Conservation (phyloP, 768 basidiomycete genomes). For the Mycena epipterygia region DNA sequence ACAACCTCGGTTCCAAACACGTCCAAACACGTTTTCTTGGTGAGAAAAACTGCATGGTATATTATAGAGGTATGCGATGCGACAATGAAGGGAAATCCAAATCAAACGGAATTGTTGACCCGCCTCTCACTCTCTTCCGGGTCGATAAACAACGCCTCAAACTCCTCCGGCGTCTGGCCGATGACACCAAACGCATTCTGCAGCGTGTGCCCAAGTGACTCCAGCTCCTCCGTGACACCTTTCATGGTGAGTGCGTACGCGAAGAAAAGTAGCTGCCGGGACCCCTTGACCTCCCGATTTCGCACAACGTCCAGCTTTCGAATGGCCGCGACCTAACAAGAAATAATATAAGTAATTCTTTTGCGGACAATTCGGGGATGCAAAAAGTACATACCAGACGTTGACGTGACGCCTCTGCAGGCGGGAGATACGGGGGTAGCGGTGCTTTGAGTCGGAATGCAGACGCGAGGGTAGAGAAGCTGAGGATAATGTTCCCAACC, state of each 20-base stretch:
- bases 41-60: no score
- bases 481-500: conserved; percentile 95
- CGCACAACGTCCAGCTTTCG: conserved; percentile 90
- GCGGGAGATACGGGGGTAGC: conserved; percentile 96
- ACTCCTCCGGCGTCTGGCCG: conserved; percentile 84
- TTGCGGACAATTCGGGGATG: neutral
- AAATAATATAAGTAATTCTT: neutral
- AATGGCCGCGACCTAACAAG: conserved; percentile 81
- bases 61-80: conserved; percentile 24
- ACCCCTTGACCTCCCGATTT: conserved; percentile 83
- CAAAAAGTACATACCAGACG: conserved; percentile 68
- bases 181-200: conserved; percentile 96
- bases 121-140: conserved; percentile 40
- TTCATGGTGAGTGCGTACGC: conserved; percentile 96
- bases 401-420: conserved; percentile 87
- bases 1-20: neutral
- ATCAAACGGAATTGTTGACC: conserved; percentile 41
- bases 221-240: conserved; percentile 92
- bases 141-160: conserved; percentile 80
- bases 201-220: conserved; percentile 81
- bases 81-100: neutral
- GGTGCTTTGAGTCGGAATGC: conserved; percentile 91
- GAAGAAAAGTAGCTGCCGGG: conserved; percentile 91
- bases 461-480: conserved; percentile 84
- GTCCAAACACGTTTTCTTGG: conserved; percentile 12